Percentiles rank a stretch among this genome's conserved stretches.
Evolutionary conservation across 2,329 filamentous ascomycete species (phyloP).

Genomic region (Lojkania enalia): DNA sequence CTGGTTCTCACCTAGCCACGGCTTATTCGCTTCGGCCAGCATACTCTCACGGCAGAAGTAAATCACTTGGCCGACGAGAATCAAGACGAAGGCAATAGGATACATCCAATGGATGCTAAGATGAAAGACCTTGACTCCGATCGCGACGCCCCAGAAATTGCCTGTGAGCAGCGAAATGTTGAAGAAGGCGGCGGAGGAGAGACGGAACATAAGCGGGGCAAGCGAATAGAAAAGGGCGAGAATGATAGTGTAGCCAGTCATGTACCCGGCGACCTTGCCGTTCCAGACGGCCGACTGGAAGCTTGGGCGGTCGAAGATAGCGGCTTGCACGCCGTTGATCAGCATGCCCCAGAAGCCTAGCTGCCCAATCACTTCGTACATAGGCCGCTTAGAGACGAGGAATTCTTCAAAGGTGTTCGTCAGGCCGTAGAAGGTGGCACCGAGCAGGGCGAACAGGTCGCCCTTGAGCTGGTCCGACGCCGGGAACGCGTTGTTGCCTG

Average conservation of each 20-base stretch:
- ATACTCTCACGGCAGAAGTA: conserved; percentile 86
- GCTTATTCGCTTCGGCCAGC: conserved; percentile 88
- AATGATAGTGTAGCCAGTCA: conserved; percentile 86
- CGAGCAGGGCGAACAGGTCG: conserved; percentile 86
- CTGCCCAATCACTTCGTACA: conserved; percentile 93
- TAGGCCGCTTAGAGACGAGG: conserved; percentile 80
- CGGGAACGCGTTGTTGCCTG: conserved; percentile 69
- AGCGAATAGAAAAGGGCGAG: conserved; percentile 85
- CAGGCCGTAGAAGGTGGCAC: conserved; percentile 88
- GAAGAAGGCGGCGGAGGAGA: conserved; percentile 91
- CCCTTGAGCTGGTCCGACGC: conserved; percentile 79
- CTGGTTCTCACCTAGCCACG: conserved; percentile 89
- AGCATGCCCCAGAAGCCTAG: conserved; percentile 83
- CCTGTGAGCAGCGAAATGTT: conserved; percentile 92
- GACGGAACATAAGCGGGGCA: conserved; percentile 83
- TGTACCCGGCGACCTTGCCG: conserved; percentile 69
- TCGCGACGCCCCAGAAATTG: conserved; percentile 96
- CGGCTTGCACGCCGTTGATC: conserved; percentile 89
- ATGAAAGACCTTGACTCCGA: conserved; percentile 85
- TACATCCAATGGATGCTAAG: conserved; percentile 85
- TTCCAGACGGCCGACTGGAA: conserved; percentile 60
- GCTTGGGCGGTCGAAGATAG: conserved; percentile 82
- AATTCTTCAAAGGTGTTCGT: conserved; percentile 94
- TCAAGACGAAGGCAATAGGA: conserved; percentile 91
- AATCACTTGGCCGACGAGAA: conserved; percentile 79